A percentile compares a stretch with the other conserved stretches of the same genome.
Evolutionary conservation across 192 early-diverging fungal genomes (phyloP).

Genomic region (Gamsiella multidivaricata): DNA sequence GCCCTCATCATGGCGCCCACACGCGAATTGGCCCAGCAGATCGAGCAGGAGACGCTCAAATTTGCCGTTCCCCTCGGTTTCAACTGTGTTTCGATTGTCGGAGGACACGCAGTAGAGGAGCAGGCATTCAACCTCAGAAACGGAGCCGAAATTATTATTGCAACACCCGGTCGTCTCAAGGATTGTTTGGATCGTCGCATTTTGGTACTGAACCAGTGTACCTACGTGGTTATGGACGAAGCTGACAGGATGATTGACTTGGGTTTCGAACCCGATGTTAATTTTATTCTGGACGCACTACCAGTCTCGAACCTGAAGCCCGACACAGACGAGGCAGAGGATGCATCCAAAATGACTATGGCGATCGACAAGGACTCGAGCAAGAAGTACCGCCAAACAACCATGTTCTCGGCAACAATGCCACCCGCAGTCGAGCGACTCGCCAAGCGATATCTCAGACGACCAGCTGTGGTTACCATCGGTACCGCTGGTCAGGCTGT

Average conservation of each 20-base stretch:
- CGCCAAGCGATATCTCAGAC: slow-evolving; percentile 91
- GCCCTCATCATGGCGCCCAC: slow-evolving; percentile 96
- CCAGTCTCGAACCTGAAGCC: slow-evolving; percentile 93
- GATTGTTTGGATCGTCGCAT: slow-evolving; percentile 93
- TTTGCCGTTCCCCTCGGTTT: slow-evolving; percentile 89
- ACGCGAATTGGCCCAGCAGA: slow-evolving; percentile 97
- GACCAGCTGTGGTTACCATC: slow-evolving; percentile 95
- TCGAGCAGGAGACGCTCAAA: slow-evolving; percentile 92
- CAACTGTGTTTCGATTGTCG: slow-evolving; percentile 85
- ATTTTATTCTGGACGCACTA: slow-evolving; percentile 93
- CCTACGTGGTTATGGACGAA: slow-evolving; percentile 99
- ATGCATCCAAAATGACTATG: slow-evolving; percentile 58
- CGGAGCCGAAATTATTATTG: slow-evolving; percentile 97
- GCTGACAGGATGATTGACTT: slow-evolving; percentile 96
- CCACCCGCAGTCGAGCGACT: slow-evolving; percentile 93
- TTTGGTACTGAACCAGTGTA: slow-evolving; percentile 91
- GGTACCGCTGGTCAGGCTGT: slow-evolving; percentile 97
- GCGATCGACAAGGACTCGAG: slow-evolving; percentile 42
- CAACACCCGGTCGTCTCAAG: slow-evolving; percentile 95
- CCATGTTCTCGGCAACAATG: slow-evolving; percentile 99
- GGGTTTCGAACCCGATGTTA: slow-evolving; percentile 96
- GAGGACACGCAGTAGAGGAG: slow-evolving; percentile 88
- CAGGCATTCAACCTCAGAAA: slow-evolving; percentile 90
- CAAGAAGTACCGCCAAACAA: slow-evolving; percentile 87
- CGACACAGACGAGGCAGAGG: slow-evolving; percentile 77